Evolutionary conservation across 805 yeast species (phyloP).

Genomic region (Pichia gijzeniarum): DNA sequence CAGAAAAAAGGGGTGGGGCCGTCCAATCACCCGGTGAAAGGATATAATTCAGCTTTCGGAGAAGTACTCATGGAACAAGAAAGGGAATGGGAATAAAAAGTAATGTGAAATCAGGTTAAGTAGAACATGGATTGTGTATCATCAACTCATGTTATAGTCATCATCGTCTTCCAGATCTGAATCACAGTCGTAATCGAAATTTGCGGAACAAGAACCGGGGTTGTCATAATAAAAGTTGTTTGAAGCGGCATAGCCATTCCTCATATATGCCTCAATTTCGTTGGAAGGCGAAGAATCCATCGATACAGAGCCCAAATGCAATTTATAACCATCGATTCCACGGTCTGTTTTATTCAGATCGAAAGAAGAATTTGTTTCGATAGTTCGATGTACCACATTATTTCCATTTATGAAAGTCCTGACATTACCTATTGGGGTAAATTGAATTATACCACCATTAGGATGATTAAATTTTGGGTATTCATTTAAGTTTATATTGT

Average conservation of each 20-base stretch:
- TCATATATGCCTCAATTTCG: constrained; percentile 31
- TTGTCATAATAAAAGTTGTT: constrained; percentile 10
- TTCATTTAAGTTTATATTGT: constrained; percentile 33
- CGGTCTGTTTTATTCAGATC: constrained; percentile 27
- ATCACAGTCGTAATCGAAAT: constrained; percentile 21
- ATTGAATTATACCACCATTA: constrained; percentile 54
- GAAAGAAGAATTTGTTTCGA: constrained; percentile 39
- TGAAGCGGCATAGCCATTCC: constrained; percentile 21
- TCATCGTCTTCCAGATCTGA: constrained; percentile 24
- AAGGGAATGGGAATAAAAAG: background rate
- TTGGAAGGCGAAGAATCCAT: constrained; percentile 25
- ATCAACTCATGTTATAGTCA: constrained; percentile 13
- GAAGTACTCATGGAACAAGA: background rate
- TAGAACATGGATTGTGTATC: background rate
- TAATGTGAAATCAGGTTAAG: background rate
- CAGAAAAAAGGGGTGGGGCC: background rate
- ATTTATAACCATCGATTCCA: constrained; percentile 34
- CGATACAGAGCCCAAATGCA: constrained; percentile 24
- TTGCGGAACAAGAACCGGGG: constrained; percentile 11
- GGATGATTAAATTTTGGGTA: constrained; percentile 57
- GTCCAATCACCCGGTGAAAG: too few species aligned
- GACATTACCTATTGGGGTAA: constrained; percentile 59
- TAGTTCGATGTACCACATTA: constrained; percentile 40
- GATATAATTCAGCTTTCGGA: too few species aligned
- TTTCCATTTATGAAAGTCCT: constrained; percentile 37